Evolutionary conservation across 768 basidiomycete genomes (phyloP).

Genomic region (Lactarius pseudohatsudake): DNA sequence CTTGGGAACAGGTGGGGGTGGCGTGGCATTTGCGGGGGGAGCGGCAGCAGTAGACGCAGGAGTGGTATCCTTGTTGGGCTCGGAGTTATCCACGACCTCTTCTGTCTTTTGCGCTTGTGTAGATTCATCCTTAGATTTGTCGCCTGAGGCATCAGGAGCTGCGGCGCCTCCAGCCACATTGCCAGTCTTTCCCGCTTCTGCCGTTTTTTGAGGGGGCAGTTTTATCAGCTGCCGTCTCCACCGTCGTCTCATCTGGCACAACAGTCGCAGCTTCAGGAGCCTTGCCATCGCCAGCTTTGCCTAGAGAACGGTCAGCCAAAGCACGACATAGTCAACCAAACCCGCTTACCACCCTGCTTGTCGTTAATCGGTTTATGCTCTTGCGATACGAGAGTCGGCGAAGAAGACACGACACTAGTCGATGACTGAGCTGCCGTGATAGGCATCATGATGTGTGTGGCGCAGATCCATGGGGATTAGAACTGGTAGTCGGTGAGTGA

Average conservation of each 20-base stretch:
- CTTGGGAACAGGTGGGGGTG: constrained; percentile 5
- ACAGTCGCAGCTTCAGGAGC: neutral
- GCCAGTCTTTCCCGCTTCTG: neutral
- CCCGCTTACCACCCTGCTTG: constrained; percentile 11
- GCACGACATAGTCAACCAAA: neutral
- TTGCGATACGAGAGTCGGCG: constrained; percentile 11
- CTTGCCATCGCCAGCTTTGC: neutral
- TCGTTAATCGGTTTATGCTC: neutral
- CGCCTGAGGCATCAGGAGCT: neutral
- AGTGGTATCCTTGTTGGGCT: neutral
- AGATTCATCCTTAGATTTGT: neutral
- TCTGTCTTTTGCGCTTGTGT: neutral
- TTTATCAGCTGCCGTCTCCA: neutral
- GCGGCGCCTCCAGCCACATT: neutral
- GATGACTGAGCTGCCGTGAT: neutral
- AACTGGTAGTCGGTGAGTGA: neutral
- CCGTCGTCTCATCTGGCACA: neutral
- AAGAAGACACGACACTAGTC: constrained; percentile 4
- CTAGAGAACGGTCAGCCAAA: constrained; percentile 1
- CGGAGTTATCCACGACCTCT: neutral
- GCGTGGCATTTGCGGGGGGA: neutral
- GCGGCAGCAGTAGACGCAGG: neutral
- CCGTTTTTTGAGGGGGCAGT: neutral
- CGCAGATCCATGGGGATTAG: neutral
- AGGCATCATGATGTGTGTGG: neutral